These are phyloP conservation scores for Cylindrodendrum hubeiense DNA, from an alignment of 2,329 filamentous ascomycete species.

Conservation along the genomic window DNA sequence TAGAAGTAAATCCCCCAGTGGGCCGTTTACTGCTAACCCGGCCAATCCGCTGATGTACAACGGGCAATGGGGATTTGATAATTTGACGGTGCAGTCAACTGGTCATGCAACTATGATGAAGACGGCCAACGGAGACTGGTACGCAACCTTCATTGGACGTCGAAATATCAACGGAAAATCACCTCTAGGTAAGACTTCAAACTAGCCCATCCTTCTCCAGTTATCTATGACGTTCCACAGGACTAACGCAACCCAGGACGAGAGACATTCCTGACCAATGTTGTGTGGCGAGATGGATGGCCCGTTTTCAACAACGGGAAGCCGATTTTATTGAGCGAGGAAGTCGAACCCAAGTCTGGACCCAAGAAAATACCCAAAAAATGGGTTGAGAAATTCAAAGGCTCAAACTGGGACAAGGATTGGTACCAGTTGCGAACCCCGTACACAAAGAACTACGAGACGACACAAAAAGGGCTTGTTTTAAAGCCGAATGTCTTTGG, in stretches of 20 bases:
- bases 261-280: conserved; percentile 7
- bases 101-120: conserved; percentile 17
- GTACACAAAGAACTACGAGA: conserved; percentile 18
- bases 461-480: conserved; percentile 39
- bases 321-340: conserved; percentile 5
- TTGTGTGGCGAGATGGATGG: conserved; percentile 15
- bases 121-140: conserved; percentile 8
- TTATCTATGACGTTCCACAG: too few relatives aligned
- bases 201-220: too few relatives aligned
- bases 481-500: conserved; percentile 47
- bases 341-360: not conserved
- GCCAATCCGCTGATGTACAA: conserved; percentile 16
- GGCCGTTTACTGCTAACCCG: conserved; percentile 1
- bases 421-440: conserved; percentile 21
- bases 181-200: not conserved
- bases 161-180: conserved; percentile 14
- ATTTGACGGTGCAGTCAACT: conserved; percentile 16
- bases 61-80: not conserved
- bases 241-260: not conserved
- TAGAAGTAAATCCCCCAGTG: conserved; percentile 1
- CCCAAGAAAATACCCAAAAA: not conserved
- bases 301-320: conserved; percentile 13
- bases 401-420: not conserved
- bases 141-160: conserved; percentile 15
- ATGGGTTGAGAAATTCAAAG: conserved; percentile 9